A percentile compares a stretch with the other conserved stretches of the same genome.
phyloP scores from a whole-genome alignment of 2,329 filamentous ascomycete species.

The Aureobasidium leucospermi region DNA sequence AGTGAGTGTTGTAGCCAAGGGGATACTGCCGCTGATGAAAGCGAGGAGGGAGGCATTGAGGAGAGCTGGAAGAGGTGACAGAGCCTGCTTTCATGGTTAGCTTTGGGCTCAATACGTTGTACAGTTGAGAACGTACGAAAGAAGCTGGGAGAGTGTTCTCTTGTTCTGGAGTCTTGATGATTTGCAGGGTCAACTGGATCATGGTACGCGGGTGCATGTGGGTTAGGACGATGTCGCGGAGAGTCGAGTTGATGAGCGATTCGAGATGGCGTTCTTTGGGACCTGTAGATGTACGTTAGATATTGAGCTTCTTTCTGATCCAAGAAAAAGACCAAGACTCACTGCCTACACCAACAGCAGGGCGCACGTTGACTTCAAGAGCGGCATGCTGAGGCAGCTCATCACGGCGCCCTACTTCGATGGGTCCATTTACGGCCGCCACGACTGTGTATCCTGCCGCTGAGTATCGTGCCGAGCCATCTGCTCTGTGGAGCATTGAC shows the following conservation, averaged over 20 bases:
- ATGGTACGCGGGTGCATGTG: conserved; percentile 69
- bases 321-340: conserved; percentile 23
- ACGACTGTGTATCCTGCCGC: conserved; percentile 72
- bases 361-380: conserved; percentile 83
- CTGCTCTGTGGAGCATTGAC: conserved; percentile 55
- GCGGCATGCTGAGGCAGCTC: conserved; percentile 87
- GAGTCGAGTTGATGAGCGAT: conserved; percentile 61
- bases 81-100: conserved; percentile 47
- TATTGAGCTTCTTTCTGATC: not conserved
- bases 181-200: conserved; percentile 75
- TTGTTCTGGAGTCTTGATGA: conserved; percentile 61
- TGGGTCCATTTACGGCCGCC: conserved; percentile 82
- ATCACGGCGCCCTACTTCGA: conserved; percentile 82
- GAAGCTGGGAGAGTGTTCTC: conserved; percentile 51
- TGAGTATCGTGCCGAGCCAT: conserved; percentile 73
- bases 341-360: conserved; percentile 77
- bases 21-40: conserved; percentile 74
- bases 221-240: conserved; percentile 67
- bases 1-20: conserved; percentile 65
- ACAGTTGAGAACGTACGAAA: conserved; percentile 43
- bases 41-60: conserved; percentile 72
- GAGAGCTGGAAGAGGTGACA: conserved; percentile 72
- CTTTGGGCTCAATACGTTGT: not conserved
- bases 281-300: conserved; percentile 23
- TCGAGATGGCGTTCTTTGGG: conserved; percentile 65